Conservation (phyloP, 345 rosid species). For the Dovyalis caffra region DNA sequence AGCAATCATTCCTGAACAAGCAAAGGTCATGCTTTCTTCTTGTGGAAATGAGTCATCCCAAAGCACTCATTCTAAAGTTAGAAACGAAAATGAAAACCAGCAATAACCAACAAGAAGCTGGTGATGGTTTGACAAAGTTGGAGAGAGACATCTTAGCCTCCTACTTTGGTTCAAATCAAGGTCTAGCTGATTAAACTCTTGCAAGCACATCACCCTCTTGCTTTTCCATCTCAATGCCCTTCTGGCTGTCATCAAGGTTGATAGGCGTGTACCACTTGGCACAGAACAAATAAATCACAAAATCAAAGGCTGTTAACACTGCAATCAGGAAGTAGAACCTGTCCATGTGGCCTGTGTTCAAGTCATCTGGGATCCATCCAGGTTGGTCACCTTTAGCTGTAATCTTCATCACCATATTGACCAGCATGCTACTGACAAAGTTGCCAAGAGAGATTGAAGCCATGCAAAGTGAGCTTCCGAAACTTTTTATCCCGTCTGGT, state of each 20-base stretch:
- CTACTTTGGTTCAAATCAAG: neutral
- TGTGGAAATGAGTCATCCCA: neutral
- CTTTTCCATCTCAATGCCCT: neutral
- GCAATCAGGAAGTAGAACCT: slow-evolving; percentile 74
- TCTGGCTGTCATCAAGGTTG: slow-evolving; percentile 40
- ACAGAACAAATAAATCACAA: slow-evolving; percentile 50
- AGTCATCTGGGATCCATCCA: slow-evolving; percentile 79
- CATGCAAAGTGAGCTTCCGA: slow-evolving; percentile 95
- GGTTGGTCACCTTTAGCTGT: slow-evolving; percentile 49
- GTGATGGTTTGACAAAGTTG: neutral
- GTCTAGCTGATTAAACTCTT: neutral
- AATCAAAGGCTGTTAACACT: slow-evolving; percentile 56
- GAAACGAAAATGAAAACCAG: neutral
- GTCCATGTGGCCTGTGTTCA: slow-evolving; percentile 77
- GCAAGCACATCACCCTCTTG: neutral
- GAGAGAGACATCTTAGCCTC: neutral
- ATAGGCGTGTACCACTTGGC: slow-evolving; percentile 78
- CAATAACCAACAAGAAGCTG: neutral
- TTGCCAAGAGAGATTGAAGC: slow-evolving; percentile 94
- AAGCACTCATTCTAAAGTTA: neutral
- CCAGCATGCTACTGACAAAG: slow-evolving; percentile 73
- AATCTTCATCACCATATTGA: slow-evolving; percentile 59
- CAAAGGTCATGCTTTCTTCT: neutral
- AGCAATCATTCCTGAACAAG: neutral
- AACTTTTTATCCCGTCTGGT: slow-evolving; percentile 85